Base-by-base conservation (phyloP, 257 asterid species). In the Scutellaria galericulata region DNA sequence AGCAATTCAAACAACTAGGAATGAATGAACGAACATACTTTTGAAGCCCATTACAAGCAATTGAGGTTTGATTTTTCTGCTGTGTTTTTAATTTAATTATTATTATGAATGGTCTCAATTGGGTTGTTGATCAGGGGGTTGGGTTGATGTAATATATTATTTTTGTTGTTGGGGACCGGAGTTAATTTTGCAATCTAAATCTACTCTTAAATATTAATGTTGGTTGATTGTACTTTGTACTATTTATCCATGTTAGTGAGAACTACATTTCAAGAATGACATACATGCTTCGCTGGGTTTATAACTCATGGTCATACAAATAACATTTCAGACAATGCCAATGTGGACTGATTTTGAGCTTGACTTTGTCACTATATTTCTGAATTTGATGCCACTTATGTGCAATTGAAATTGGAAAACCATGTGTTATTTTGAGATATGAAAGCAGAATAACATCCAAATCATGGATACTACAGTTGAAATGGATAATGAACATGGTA, bases 1-100 rank as follows among this genome's bases (percentile, higher is more conserved):
- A 73, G 85, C 56, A 51, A 15, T 65, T 70, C 73, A 35, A 61
- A 77, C 73, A 73, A 73, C 47, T 70, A 74, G 68, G 71, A 48
- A 64, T 66, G 71, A 11, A 60, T 63, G 15, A n/a, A n/a, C n/a
- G 18, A 54, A 9, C 31, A 45, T 53, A 59, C 24, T 13, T 37
- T 64, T 70, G 74, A 46, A 39, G 70, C 39, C 55, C 60, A 14
- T 31, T 31, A 31, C 37, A 3, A 24, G 5, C 12, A 52, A 66
- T 40, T 20, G 35, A 63, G 71, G 58, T 22, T 46, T 60, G 14
- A 5, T 53, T 3, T 15, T 7, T 40, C 7, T 2, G 22, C 42
- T 37, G 13, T 22, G 5, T 35, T 35, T 5, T 13, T 2, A 60
- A 35, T 60, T 60, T 13, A 39, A 14, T 13, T 37, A 9, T 39